Evolutionary conservation across 768 basidiomycete species (phyloP), one percentile per base, ranked within the genome.

Genomic region (Ramaria rubella): DNA sequence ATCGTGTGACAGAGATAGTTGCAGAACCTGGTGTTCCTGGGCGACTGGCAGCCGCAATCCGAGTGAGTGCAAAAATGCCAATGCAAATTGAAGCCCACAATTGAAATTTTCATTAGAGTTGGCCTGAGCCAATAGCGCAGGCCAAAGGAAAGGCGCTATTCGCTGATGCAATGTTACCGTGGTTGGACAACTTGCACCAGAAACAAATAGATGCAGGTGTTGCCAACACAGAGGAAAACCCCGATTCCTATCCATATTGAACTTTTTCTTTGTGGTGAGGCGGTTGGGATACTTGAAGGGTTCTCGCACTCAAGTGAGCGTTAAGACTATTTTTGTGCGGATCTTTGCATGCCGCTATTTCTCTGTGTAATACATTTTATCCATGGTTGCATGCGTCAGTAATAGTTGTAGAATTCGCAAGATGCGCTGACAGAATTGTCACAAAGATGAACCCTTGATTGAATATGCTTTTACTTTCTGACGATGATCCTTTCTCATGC

Each of bases 31-130:
- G 81, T 0, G 78, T 85, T 8, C 76, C 85, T 0, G 81, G 77
- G 31, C 71, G 86, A 50, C 68, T 89, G 64, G 85, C 81, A 15
- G 79, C 78, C 44, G 84, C 84, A 4, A 68, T 88, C 49, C 68
- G 79, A 21, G 55, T 56, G 33, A 34, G 55, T 56, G 19, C n/a
- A 11, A 4, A 24, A 7, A n/a, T 24, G 29, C 23, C 8, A 43
- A 48, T 29, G 8, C 14, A 15, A 12, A 42, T 21, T 21, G 23
- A n/a, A 23, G 27, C n/a, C 8, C 52, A 23, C 38, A 54, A 43
- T 12, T 8, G 1, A 6, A 34, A 34, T 52, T 15, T 31, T 14
- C 17, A 11, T 54, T 23, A 56, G 55, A 56, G 55, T 24, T 56
- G 55, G 55, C 55, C 55, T 31, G 55, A 56, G 8, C 55, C 55